Evolutionary conservation across 192 early-diverging fungal genomes (phyloP), one percentile per base, ranked within the genome.

Genomic region (Gryganskiella cystojenkinii): DNA sequence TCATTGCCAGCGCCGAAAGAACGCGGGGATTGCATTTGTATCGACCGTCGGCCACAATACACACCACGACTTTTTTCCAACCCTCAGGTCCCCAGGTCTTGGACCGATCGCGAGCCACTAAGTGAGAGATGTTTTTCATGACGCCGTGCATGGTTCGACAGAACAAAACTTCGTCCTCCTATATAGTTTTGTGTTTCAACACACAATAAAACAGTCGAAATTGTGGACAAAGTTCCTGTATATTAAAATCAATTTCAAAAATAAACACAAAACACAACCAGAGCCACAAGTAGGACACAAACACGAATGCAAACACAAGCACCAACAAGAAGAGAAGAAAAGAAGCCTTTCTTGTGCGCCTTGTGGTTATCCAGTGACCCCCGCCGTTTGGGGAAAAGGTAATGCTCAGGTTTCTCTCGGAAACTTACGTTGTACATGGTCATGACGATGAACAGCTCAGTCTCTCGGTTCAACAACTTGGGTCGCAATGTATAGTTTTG

Each of bases 111-210:
- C 87, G 86, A 22, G 84, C 85, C 75, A 90, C 92, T 30, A 95
- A 64, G 61, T 95, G 86, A 0, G 85, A 75, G 78, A 95, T 95
- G 86, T 98, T 98, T 79, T 93, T 93, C 87, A 92, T 90, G 28
- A 96, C 89, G 4, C 92, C 91, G 42, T 89, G 72, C 90, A 96
- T 95, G 1, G 96, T 93, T 68, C 95, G 90, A 73, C 88, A 91
- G 80, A 98, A 98, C 56, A 97, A 82, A 31, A 91, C 78, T 70
- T 96, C 93, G 81, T 96, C 95, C 85, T 98, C 96, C 84, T 86
- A 88, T 81, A 51, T 28, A 28, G 11, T 31, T 56, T 85, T 79
- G 17, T 9, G 46, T 34, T 46, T 27, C 15, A 24, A 34, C 30
- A 34, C 15, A 45, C 31, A 4, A 52, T 14, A 4, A 15, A 56